These are phyloP conservation scores for Corynascus novoguineensis DNA, from an alignment of 495 filamentous ascomycete genomes.

Conservation along the genomic window DNA sequence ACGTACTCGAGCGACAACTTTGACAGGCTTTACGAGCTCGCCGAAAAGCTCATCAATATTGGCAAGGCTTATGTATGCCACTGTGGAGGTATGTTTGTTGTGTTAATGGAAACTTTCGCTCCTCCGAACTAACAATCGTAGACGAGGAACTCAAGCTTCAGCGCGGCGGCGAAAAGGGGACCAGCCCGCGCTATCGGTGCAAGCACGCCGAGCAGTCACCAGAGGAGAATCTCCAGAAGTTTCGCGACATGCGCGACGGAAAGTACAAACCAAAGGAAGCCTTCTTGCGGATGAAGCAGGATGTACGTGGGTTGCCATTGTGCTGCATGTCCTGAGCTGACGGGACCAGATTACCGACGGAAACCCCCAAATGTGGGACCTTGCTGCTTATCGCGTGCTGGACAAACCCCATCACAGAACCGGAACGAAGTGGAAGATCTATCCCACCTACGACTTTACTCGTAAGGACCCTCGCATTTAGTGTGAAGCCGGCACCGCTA, in stretches of 20 bases:
- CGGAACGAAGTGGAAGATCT: conserved; percentile 71
- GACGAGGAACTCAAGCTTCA: conserved; percentile 74
- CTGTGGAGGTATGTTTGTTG: conserved; percentile 27
- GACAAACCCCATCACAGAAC: conserved; percentile 68
- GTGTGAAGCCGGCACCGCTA: background rate
- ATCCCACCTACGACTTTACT: conserved; percentile 88
- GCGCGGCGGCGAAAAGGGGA: conserved; percentile 67
- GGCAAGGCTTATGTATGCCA: conserved; percentile 69
- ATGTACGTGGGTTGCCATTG: conserved; percentile 22
- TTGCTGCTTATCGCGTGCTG: conserved; percentile 74
- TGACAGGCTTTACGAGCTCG: conserved; percentile 76
- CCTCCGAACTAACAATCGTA: background rate
- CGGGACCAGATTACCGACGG: conserved; percentile 37
- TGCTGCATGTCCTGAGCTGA: background rate
- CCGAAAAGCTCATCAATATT: conserved; percentile 75
- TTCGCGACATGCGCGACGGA: conserved; percentile 86
- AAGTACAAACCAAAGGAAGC: conserved; percentile 84
- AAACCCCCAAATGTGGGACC: conserved; percentile 70
- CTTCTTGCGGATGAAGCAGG: conserved; percentile 88
- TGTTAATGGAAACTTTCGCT: background rate
- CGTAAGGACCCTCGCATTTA: background rate
- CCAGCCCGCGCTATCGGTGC: conserved; percentile 68
- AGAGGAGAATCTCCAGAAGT: conserved; percentile 74
- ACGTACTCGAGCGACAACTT: conserved; percentile 83
- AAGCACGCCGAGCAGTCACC: conserved; percentile 66